phyloP scores from a whole-genome alignment of 2,329 filamentous ascomycete genomes.

The Trematosphaeria pertusa region DNA sequence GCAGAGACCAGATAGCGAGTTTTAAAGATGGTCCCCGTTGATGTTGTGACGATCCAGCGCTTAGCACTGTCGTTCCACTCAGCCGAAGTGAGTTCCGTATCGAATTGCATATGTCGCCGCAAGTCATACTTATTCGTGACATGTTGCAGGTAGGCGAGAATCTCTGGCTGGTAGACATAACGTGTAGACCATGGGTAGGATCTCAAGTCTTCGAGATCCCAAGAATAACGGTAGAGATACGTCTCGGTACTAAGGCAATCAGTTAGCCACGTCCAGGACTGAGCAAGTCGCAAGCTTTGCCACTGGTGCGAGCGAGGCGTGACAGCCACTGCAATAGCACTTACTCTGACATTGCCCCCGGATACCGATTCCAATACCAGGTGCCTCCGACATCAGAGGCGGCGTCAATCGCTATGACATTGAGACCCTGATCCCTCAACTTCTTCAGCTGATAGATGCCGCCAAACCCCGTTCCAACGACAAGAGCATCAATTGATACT shows the following conservation, averaged over 20 bases:
- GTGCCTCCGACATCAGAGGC: slow-evolving; percentile 28
- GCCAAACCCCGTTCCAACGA: slow-evolving; percentile 38
- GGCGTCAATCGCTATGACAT: slow-evolving; percentile 28
- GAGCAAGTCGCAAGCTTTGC: too few species aligned
- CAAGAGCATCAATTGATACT: slow-evolving; percentile 34
- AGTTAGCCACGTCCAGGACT: too few species aligned
- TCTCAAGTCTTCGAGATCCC: slow-evolving; percentile 41
- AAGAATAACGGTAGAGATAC: slow-evolving; percentile 35
- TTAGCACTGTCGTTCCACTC: slow-evolving; percentile 38
- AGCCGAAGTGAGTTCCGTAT: slow-evolving; percentile 46
- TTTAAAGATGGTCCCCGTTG: slow-evolving; percentile 24
- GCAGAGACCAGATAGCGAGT: slow-evolving; percentile 18
- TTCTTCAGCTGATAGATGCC: slow-evolving; percentile 36
- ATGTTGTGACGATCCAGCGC: slow-evolving; percentile 39
- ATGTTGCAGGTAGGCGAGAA: slow-evolving; percentile 43
- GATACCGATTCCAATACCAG: slow-evolving; percentile 36
- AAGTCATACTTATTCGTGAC: slow-evolving; percentile 45
- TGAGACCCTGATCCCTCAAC: slow-evolving; percentile 31
- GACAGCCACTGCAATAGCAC: too few species aligned
- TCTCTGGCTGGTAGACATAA: slow-evolving; percentile 46
- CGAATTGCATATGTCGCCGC: slow-evolving; percentile 49
- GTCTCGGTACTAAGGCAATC: too few species aligned
- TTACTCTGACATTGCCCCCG: too few species aligned
- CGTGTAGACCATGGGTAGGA: slow-evolving; percentile 46
- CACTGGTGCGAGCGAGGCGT: too few species aligned